Conservation (phyloP, 2,329 filamentous ascomycete genomes). For the Aspergillus oerlinghausenensis region DNA sequence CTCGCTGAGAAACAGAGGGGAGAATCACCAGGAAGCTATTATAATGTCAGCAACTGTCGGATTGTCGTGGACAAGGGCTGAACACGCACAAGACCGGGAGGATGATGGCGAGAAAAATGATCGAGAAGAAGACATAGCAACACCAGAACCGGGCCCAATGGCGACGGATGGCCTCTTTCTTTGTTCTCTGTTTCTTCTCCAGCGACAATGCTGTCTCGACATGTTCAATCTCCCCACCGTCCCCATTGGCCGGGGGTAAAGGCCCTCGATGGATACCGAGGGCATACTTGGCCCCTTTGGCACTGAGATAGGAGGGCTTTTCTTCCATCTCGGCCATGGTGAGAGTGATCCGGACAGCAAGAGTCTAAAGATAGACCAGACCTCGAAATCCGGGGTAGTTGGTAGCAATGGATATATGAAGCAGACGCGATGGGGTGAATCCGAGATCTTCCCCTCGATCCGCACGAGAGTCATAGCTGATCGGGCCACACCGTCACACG, state of each 20-base stretch:
- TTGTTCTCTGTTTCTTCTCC: conserved; percentile 20
- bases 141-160: conserved; percentile 39
- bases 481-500: neutral
- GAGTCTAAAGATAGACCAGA: neutral
- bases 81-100: conserved; percentile 26
- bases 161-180: conserved; percentile 23
- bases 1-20: conserved; percentile 38
- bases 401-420: neutral
- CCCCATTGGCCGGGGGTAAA: conserved; percentile 13
- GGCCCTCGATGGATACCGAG: conserved; percentile 29
- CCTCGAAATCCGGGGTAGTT: neutral
- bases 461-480: neutral
- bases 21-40: conserved; percentile 37
- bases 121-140: conserved; percentile 35
- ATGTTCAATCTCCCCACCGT: conserved; percentile 21
- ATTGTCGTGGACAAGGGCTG: neutral
- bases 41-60: conserved; percentile 1
- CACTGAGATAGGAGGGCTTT: conserved; percentile 22
- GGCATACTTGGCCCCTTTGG: conserved; percentile 27
- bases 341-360: neutral
- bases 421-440: neutral
- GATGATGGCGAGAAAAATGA: conserved; percentile 34
- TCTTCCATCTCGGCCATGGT: conserved; percentile 22
- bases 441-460: neutral
- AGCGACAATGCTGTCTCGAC: conserved; percentile 25